Percentiles rank a stretch among this genome's conserved stretches.
phyloP scores from a whole-genome alignment of 495 filamentous ascomycete species.

The Lentithecium fluviatile region DNA sequence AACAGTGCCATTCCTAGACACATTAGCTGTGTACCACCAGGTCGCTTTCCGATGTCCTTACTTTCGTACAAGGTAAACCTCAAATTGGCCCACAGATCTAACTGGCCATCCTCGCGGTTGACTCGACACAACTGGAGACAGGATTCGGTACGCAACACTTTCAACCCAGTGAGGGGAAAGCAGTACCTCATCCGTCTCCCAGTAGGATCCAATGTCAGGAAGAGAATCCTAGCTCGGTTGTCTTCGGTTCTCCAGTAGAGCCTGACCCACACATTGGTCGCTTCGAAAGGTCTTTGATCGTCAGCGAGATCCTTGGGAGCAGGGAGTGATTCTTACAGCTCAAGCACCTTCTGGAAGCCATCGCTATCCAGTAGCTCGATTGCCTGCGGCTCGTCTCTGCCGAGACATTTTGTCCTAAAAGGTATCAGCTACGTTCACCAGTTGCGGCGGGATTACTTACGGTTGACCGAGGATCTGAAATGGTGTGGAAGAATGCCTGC shows the following conservation, averaged over 20 bases:
- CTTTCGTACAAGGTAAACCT: constrained; percentile 60
- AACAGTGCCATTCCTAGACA: constrained; percentile 69
- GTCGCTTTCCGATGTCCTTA: constrained; percentile 40
- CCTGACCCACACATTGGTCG: constrained; percentile 53
- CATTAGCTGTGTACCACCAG: constrained; percentile 16
- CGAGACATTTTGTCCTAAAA: constrained; percentile 51
- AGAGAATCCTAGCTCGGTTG: constrained; percentile 58
- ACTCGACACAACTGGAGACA: constrained; percentile 57
- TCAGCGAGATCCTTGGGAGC: background rate
- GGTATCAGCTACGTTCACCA: background rate
- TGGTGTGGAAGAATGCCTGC: constrained; percentile 43
- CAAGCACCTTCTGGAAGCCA: constrained; percentile 43
- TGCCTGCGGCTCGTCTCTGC: constrained; percentile 45
- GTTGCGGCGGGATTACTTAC: constrained; percentile 40
- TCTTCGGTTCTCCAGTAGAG: constrained; percentile 58
- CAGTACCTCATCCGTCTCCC: constrained; percentile 47
- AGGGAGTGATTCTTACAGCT: constrained; percentile 46
- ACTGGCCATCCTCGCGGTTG: constrained; percentile 44
- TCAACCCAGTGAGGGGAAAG: constrained; percentile 53
- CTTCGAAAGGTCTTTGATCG: constrained; percentile 43
- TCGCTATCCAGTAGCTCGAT: constrained; percentile 43
- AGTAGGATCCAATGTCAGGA: constrained; percentile 47
- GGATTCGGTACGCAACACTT: constrained; percentile 53
- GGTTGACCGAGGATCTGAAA: constrained; percentile 45
- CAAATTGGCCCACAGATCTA: constrained; percentile 57